phyloP scores from a whole-genome alignment of 2,329 filamentous ascomycete genomes.

The Aspergillus pseudoterreus region DNA sequence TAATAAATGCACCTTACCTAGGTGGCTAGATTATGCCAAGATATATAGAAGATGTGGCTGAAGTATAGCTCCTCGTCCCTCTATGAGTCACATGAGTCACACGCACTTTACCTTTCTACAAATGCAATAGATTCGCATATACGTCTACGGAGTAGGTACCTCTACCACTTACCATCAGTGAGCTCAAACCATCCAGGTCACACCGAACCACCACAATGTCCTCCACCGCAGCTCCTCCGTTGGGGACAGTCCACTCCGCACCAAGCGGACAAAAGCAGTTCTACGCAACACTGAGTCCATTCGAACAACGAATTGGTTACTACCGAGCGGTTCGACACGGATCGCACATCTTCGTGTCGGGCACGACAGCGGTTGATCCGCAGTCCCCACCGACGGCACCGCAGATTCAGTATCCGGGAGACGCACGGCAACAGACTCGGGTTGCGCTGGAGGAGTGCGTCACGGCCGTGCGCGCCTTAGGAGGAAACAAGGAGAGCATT shows the following conservation, averaged over 20 bases:
- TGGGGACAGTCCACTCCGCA: neutral
- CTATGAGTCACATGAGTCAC: too few species aligned
- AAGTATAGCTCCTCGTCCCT: too few species aligned
- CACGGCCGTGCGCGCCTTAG: slow-evolving; percentile 29
- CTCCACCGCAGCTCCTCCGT: neutral
- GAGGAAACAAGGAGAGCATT: slow-evolving; percentile 18
- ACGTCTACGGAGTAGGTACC: too few species aligned
- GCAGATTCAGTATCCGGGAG: slow-evolving; percentile 27
- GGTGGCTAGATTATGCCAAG: too few species aligned
- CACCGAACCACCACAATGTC: neutral
- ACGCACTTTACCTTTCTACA: too few species aligned
- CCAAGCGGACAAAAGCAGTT: neutral
- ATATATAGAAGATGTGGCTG: too few species aligned
- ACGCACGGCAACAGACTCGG: slow-evolving; percentile 30
- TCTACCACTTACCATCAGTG: too few species aligned
- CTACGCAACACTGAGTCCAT: slow-evolving; percentile 17
- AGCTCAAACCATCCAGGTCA: too few species aligned
- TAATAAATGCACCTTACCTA: too few species aligned
- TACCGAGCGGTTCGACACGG: slow-evolving; percentile 37
- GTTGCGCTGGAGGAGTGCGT: slow-evolving; percentile 24
- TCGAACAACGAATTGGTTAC: slow-evolving; percentile 34
- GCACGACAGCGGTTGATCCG: slow-evolving; percentile 37
- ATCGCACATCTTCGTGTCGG: slow-evolving; percentile 35
- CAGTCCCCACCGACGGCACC: slow-evolving; percentile 21
- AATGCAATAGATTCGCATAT: too few species aligned